Base-by-base conservation (phyloP, 257 asterid genomes). In the Ajuga chamaepitys region DNA sequence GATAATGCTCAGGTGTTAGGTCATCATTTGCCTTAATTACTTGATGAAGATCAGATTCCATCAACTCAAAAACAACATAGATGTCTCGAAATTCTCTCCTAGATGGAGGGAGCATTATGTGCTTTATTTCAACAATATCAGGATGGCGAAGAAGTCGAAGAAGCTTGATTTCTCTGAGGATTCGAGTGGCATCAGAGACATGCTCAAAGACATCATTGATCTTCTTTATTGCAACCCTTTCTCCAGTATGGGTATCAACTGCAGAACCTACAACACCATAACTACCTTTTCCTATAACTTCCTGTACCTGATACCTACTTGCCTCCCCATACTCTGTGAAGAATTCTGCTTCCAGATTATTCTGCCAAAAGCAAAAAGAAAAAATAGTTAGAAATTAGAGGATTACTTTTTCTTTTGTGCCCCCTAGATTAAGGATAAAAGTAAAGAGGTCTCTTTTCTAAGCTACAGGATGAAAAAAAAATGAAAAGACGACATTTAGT, bases 31-130 rank as follows among this genome's bases (percentile, higher is more conserved):
- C 98, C 80, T 85, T 92, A 65, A 89, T 92, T 66, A 92, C 98
- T 89, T 89, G 98, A 72, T 92, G 98, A 67, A 92, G 95, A 70
- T 92, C 98, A 72, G 98, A 91, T 66, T 91, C 98, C 98, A 91
- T 91, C 79, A 91, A 78, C 70, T 91, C 96, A 61, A 91, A 91
- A 75, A 92, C 88, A 74, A 92, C 96, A 61, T 85, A 92, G 21
- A 92, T 89, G 77, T 92, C 97, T 35, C 74, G 81, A 78, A 92
- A 92, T 74, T 92, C 98, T 80, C 98, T 84, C 42, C 97, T 78
- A 20, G 98, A 89, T 40, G 98, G 98, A 58, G 97, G 98, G 56
- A 92, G 96, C 97, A 89, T 92, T 52, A 92, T 85, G 75, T 93
- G 98, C 67, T 87, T 93, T 74, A 93, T 87, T 65, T 87, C 94